Evolutionary conservation across 176 grass and related monocot species (phyloP), one percentile per base, ranked within the genome.

Genomic region (Triticum monococcum): DNA sequence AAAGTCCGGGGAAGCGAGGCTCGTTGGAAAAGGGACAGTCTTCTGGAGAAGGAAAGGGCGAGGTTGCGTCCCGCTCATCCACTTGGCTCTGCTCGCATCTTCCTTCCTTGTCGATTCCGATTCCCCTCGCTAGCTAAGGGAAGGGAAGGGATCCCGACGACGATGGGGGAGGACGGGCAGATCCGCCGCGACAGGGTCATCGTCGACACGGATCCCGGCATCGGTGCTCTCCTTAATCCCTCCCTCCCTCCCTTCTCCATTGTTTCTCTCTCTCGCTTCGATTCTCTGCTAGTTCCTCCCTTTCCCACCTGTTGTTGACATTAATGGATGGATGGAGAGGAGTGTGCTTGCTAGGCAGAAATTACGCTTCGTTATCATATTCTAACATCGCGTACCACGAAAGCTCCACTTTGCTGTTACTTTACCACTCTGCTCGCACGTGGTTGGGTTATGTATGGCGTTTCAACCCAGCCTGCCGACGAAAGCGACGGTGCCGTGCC

Each of bases 151-250:
- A 41, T 23, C 60, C 7, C 30, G 23, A 5, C 23, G 4, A 45
- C 5, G 45, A 89, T 89, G 88, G 82, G 45, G 59, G 81, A 77
- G 79, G 83, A 90, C 52, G 72, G 73, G 46, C 81, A 82, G 75
- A 91, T 88, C 81, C 54, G 54, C 82, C 83, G 79, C 69, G 76
- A 91, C 75, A 97, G 88, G 91, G 23, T 97, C 79, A 91, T 97
- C 91, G 90, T 97, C 91, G 95, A 97, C 79, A 97, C 95, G 61
- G 95, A 97, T 91, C 95, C 95, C 36, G 95, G 95, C 79, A 95
- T 97, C 83, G 95, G 95, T 97, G 62, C 64, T 32, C 0, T 18
- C 37, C 32, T 78, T 2, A 1, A 54, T 5, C 16, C 50, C 50
- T 52, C 48, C 48, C 45, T 43, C 18, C 11, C 12, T 18, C n/a